Evolutionary conservation across 345 rosid genomes (phyloP).

Genomic region (Zanthoxylum bungeanum): DNA sequence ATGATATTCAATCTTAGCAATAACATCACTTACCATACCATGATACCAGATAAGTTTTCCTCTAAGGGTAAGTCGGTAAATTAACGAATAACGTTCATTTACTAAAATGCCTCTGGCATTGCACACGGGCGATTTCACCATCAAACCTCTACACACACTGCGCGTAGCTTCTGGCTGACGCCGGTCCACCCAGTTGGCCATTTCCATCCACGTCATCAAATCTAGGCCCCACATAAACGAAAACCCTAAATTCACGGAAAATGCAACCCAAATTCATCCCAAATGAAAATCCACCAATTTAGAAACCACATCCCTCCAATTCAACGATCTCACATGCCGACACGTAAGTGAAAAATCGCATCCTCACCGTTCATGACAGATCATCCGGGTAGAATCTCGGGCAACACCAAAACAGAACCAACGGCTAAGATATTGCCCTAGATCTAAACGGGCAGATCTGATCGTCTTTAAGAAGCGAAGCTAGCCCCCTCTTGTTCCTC

Average conservation of each 20-base stretch:
- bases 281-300: slow-evolving; percentile 26
- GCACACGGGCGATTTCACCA: slow-evolving; percentile 6
- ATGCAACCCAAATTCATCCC: slow-evolving; percentile 45
- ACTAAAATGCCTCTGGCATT: slow-evolving; percentile 6
- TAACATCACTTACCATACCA: too few species aligned
- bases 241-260: slow-evolving; percentile 46
- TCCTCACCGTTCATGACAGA: slow-evolving; percentile 44
- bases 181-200: slow-evolving; percentile 38
- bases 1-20: too few species aligned
- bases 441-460: slow-evolving; percentile 45
- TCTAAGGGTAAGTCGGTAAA: neutral
- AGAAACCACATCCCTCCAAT: slow-evolving; percentile 10
- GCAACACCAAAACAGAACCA: slow-evolving; percentile 3
- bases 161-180: slow-evolving; percentile 36
- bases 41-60: neutral
- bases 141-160: slow-evolving; percentile 31
- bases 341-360: slow-evolving; percentile 25
- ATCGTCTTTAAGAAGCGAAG: slow-evolving; percentile 52
- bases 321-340: neutral
- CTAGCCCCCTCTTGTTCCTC: slow-evolving; percentile 36
- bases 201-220: slow-evolving; percentile 48
- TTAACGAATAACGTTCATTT: too few species aligned
- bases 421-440: slow-evolving; percentile 37
- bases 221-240: slow-evolving; percentile 12
- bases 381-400: slow-evolving; percentile 37